phyloP scores from a whole-genome alignment of 352 stramenopile species.

The Phytopythium montanum region DNA sequence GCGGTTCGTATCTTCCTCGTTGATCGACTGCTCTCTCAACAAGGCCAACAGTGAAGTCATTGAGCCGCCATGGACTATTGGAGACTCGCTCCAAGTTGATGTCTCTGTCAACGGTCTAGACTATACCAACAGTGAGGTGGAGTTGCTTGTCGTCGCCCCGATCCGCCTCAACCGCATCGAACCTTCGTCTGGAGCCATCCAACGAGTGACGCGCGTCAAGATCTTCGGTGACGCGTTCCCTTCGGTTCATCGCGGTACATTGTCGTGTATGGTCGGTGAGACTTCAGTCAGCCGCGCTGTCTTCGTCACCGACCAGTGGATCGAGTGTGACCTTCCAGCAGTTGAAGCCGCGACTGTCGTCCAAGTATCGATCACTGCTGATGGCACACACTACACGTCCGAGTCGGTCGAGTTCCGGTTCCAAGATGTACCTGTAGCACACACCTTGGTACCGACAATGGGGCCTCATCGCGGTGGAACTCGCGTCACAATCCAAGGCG shows the following conservation, averaged over 20 bases:
- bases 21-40: slow-evolving; percentile 27
- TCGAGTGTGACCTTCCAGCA: slow-evolving; percentile 33
- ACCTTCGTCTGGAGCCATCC: slow-evolving; percentile 18
- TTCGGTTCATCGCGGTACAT: slow-evolving; percentile 13
- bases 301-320: slow-evolving; percentile 20
- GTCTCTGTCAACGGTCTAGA: slow-evolving; percentile 92
- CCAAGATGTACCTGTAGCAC: slow-evolving; percentile 33
- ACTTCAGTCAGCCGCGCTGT: slow-evolving; percentile 14
- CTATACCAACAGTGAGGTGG: slow-evolving; percentile 80
- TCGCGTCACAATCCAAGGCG: slow-evolving; percentile 20
- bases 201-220: slow-evolving; percentile 13
- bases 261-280: slow-evolving; percentile 44
- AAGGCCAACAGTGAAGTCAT: not conserved
- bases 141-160: slow-evolving; percentile 44
- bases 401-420: slow-evolving; percentile 28
- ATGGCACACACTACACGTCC: slow-evolving; percentile 25
- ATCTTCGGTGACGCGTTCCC: slow-evolving; percentile 23
- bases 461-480: slow-evolving; percentile 45
- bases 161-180: slow-evolving; percentile 18
- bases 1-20: slow-evolving; percentile 21
- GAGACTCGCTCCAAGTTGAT: slow-evolving; percentile 54
- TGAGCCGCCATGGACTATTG: slow-evolving; percentile 3
- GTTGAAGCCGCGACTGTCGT: slow-evolving; percentile 4
- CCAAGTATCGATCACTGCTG: slow-evolving; percentile 21
- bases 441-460: slow-evolving; percentile 33